phyloP scores from a whole-genome alignment of 2,329 filamentous ascomycete genomes.

The Plectosphaerella sp. region DNA sequence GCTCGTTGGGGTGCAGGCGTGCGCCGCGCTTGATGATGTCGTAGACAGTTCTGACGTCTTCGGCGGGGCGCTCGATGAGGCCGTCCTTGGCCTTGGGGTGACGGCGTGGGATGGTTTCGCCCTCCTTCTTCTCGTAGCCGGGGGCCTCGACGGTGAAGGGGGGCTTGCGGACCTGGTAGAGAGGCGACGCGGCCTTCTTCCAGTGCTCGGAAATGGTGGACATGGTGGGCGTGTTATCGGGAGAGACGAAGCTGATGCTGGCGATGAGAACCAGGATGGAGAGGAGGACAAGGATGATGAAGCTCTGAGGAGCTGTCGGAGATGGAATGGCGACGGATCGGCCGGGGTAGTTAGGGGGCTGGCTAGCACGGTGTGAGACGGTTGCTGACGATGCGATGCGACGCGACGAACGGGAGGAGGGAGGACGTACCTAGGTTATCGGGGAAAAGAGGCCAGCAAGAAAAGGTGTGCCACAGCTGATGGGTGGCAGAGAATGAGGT shows the following conservation, averaged over 20 bases:
- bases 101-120: slow-evolving; percentile 81
- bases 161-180: slow-evolving; percentile 60
- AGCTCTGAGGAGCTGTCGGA: background rate
- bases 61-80: slow-evolving; percentile 60
- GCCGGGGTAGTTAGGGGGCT: background rate
- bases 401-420: too few relatives aligned
- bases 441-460: too few relatives aligned
- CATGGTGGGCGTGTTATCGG: background rate
- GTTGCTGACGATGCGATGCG: too few relatives aligned
- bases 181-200: slow-evolving; percentile 41
- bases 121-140: slow-evolving; percentile 63
- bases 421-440: too few relatives aligned
- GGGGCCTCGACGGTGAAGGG: slow-evolving; percentile 73
- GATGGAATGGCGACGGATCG: background rate
- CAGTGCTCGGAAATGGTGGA: slow-evolving; percentile 17
- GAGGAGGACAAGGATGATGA: background rate
- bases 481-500: too few relatives aligned
- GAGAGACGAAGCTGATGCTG: background rate
- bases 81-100: slow-evolving; percentile 67
- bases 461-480: too few relatives aligned
- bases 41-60: slow-evolving; percentile 71
- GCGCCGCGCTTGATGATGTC: slow-evolving; percentile 72
- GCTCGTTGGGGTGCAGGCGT: slow-evolving; percentile 55
- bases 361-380: background rate
- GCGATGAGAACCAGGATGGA: background rate